Evolutionary conservation across 257 asterid species (phyloP), one percentile per base, ranked within the genome.

Genomic region (Marsdenia floribunda): DNA sequence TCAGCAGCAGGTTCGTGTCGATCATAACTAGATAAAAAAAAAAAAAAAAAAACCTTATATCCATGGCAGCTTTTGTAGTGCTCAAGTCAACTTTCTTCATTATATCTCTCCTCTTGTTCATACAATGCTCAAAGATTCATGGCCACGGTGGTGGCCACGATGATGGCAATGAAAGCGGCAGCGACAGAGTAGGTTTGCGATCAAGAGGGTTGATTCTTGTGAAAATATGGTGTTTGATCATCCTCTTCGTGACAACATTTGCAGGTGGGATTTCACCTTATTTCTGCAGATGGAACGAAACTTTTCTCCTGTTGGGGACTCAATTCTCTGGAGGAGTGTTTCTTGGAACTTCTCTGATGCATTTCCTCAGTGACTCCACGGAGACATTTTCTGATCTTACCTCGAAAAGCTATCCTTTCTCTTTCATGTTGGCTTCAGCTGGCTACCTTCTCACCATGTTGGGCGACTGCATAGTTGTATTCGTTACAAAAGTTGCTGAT

Each of bases 271-370:
- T 92, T 6, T 92, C 97, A 0, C 94, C 98, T 16, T 92, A 92
- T 53, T 90, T 92, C 73, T 89, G 72, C 76, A 53, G 96, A 65
- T 92, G 98, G 98, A 88, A 92, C 73, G 97, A 92, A 79, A 80
- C 81, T 10, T 92, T 92, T 65, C 96, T 90, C 7, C 80, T 92
- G 0, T 40, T 92, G 73, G 98, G 98, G 1, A 91, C 96, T 10
- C 98, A 92, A 79, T 92, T 92, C 40, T 96, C 98, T 12, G 97
- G 96, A 52, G 97, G 97, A 49, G 96, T 92, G 3, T 92, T 92
- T 80, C 54, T 92, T 61, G 98, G 97, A n/a, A 92, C 97, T 6
- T 80, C 98, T 0, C 73, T 92, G 10, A 90, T 92, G 96, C 98
- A 92, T 86, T 92, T 92, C 85, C 75, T 92, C 84, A 89, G 96